A percentile compares a stretch with the other conserved stretches of the same genome.
Evolutionary conservation across 108 stramenopile genomes (phyloP).

Genomic region (Conticribra guillardii): DNA sequence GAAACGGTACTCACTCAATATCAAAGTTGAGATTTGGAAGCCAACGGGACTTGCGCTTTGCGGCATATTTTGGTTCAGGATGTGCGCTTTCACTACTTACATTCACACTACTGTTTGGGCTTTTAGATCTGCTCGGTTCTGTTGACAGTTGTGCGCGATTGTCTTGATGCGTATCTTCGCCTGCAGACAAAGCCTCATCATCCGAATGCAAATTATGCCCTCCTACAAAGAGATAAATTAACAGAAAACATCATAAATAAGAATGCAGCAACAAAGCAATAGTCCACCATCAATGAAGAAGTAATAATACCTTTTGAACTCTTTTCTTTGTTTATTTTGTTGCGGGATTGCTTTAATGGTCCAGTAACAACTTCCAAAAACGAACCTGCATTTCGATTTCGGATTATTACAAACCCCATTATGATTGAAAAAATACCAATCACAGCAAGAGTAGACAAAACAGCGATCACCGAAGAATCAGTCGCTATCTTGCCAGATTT

Average conservation of each 20-base stretch:
- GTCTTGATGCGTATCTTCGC: no score
- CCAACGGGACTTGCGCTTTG: neutral
- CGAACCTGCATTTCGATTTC: neutral
- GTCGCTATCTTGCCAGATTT: neutral
- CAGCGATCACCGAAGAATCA: neutral
- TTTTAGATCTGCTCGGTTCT: no score
- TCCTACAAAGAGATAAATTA: no score
- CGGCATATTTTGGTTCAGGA: neutral
- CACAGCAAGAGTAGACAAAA: slow-evolving; percentile 7
- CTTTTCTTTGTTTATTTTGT: neutral
- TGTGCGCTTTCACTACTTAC: neutral
- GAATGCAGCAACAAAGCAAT: neutral
- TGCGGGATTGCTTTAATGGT: neutral
- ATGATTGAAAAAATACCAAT: neutral
- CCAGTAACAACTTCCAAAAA: neutral
- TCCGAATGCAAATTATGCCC: no score
- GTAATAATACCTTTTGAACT: neutral
- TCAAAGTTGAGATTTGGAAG: neutral
- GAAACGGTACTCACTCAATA: neutral
- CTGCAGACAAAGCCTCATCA: no score
- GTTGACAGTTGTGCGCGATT: no score
- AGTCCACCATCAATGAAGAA: neutral
- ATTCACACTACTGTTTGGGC: neutral
- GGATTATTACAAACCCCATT: neutral
- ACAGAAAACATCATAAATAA: no score